Conservation (phyloP, 345 rosid species). For the Triadica sebifera region DNA sequence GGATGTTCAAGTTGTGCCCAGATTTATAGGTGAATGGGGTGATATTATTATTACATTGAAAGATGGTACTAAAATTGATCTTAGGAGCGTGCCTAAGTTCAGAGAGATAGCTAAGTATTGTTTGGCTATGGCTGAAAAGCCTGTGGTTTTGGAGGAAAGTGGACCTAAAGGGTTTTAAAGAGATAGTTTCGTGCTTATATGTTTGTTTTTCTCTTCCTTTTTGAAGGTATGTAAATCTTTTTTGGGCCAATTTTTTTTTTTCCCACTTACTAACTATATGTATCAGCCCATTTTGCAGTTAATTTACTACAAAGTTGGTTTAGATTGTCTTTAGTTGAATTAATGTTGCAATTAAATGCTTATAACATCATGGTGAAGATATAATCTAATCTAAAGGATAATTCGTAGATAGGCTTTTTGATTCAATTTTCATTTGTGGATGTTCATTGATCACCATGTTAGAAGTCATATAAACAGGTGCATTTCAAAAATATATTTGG, state of each 20-base stretch:
- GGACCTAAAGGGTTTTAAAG: conserved; percentile 51
- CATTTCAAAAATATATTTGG: too few species aligned
- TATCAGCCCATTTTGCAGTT: too few species aligned
- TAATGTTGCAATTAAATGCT: background rate
- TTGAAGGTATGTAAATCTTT: background rate
- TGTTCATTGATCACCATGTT: too few species aligned
- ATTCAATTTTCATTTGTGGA: background rate
- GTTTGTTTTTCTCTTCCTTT: background rate
- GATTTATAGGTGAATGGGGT: conserved; percentile 95
- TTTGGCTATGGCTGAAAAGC: conserved; percentile 65
- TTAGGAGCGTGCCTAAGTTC: conserved; percentile 85
- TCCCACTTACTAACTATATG: too few species aligned
- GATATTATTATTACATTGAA: conserved; percentile 70
- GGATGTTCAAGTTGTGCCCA: conserved; percentile 89
- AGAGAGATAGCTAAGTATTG: conserved; percentile 85
- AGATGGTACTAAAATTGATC: conserved; percentile 81
- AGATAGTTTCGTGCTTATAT: too few species aligned
- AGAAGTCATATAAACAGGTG: too few species aligned
- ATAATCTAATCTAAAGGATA: too few species aligned
- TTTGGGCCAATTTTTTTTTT: background rate
- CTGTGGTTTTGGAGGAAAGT: conserved; percentile 48
- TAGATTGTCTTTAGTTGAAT: background rate
- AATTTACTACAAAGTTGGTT: too few species aligned
- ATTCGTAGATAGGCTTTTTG: background rate
- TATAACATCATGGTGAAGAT: too few species aligned